Base-by-base conservation (phyloP, 1,139 yeast species). In the Scheffersomyces parashehatae region DNA sequence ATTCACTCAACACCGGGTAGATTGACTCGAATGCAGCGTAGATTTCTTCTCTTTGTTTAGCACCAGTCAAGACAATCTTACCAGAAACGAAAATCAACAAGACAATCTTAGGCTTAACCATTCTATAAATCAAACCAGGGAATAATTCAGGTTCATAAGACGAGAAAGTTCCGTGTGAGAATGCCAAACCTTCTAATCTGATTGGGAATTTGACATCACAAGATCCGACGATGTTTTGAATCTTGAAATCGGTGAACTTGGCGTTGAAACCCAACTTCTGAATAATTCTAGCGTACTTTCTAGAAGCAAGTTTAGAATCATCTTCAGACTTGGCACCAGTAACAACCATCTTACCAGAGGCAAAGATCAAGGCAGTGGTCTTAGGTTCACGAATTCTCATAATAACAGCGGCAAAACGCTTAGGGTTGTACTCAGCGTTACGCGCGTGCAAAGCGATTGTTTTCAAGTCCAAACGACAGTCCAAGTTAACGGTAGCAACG, bases 371-470 rank as follows among this genome's bases (percentile, higher is more conserved):
- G 0, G 99, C 99, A 2, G 99, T 93, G 1, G 99, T 95, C 65
- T 93, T 93, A 20, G 99, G 99, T 65, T 93, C 99, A 69, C 99
- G 82, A 56, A 93, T 93, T 78, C 99, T 88, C 99, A 93, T 95
- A 57, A 93, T 93, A 42, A 93, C 99, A 45, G 99, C 99, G 12
- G 99, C 99, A 73, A 93, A 93, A 75, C 99, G 96, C 71, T 83
- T 73, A 42, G 99, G 99, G 60, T 93, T 93, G 67, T 93, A 93
- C 67, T 93, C 99, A 28, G 99, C 99, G 69, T 93, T 93, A 79
- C 99, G 90, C 3, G 99, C 99, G 68, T 93, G 99, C 53, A 93
- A 75, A 1, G 99, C 99, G 65, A 93, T 95, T 26, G 99, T 95
- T 63, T 93, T 93, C 64, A 93, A 79, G 66, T 95, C 99, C 58